A percentile compares a stretch with the other conserved stretches of the same genome.
These are phyloP conservation scores for Linnemannia hyalina DNA, from an alignment of 192 early-diverging fungal species.

Conservation along the genomic window DNA sequence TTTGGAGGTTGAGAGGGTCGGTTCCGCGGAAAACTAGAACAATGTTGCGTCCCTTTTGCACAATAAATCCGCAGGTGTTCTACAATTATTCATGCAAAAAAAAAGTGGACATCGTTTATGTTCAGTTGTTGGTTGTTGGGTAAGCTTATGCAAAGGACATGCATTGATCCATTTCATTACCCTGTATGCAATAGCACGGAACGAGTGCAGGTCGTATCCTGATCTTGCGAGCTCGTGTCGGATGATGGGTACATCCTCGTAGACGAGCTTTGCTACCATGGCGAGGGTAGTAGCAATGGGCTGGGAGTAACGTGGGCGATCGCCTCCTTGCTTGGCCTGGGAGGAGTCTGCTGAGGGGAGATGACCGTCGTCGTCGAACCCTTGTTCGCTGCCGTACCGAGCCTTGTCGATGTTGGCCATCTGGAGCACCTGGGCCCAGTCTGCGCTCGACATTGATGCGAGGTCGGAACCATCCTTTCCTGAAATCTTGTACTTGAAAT, in stretches of 20 bases:
- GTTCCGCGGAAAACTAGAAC: constrained; percentile 68
- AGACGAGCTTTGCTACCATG: constrained; percentile 63
- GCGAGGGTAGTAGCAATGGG: constrained; percentile 63
- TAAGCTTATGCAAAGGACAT: not conserved
- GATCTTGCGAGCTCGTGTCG: constrained; percentile 61
- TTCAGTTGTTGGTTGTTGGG: not conserved
- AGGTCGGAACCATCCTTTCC: constrained; percentile 45
- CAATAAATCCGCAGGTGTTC: constrained; percentile 67
- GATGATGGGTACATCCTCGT: constrained; percentile 67
- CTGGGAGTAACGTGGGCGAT: constrained; percentile 60
- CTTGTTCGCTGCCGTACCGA: constrained; percentile 14
- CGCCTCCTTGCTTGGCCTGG: not conserved
- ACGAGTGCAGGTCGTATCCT: constrained; percentile 66
- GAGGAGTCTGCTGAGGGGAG: not conserved
- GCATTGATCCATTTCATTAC: constrained; percentile 29
- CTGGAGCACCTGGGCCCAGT: constrained; percentile 45
- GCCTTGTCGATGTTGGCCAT: constrained; percentile 50
- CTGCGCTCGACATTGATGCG: constrained; percentile 32
- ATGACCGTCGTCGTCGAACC: not conserved
- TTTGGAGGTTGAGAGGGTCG: constrained; percentile 69
- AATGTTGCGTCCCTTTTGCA: constrained; percentile 67
- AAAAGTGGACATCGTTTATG: not conserved
- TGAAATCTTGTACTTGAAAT: constrained; percentile 34
- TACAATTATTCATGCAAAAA: constrained; percentile 21
- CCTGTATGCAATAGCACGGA: constrained; percentile 66